Percentiles rank a stretch among this genome's conserved stretches.
Evolutionary conservation across 345 rosid species (phyloP).

Genomic region (Clausena lansium): DNA sequence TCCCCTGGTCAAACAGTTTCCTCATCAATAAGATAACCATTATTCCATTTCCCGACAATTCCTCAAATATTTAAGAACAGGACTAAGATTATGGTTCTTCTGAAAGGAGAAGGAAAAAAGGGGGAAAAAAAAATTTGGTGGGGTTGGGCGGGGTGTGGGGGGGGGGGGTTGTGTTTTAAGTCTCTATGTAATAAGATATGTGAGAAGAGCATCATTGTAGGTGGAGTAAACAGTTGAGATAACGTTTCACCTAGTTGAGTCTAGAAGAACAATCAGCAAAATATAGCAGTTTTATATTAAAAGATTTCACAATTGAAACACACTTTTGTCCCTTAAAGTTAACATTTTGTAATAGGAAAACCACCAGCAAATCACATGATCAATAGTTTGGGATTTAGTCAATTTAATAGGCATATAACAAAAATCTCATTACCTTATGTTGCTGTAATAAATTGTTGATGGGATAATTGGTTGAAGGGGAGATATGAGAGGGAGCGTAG

Average conservation of each 20-base stretch:
- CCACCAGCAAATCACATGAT: background rate
- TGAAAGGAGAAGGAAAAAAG: too few species aligned
- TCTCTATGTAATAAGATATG: background rate
- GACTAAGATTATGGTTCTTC: background rate
- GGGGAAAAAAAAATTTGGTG: background rate
- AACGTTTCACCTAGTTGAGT: background rate
- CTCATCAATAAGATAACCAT: slow-evolving; percentile 2
- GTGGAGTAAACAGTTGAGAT: background rate
- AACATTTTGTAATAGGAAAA: background rate
- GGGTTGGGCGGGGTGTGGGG: too few species aligned
- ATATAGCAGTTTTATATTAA: background rate
- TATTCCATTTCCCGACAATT: background rate
- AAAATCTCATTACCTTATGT: slow-evolving; percentile 41
- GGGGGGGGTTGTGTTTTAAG: too few species aligned
- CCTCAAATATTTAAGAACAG: background rate
- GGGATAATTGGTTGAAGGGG: slow-evolving; percentile 35
- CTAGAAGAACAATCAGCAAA: background rate
- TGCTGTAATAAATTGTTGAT: slow-evolving; percentile 38
- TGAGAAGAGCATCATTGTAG: background rate
- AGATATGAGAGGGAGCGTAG: slow-evolving; percentile 32
- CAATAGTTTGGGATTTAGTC: background rate
- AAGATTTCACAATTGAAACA: background rate
- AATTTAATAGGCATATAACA: slow-evolving; percentile 8
- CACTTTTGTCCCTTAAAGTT: background rate
- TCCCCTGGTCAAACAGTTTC: slow-evolving; percentile 40